Conservation (phyloP, 495 filamentous ascomycete genomes). For the Aspergillus kassunensis region DNA sequence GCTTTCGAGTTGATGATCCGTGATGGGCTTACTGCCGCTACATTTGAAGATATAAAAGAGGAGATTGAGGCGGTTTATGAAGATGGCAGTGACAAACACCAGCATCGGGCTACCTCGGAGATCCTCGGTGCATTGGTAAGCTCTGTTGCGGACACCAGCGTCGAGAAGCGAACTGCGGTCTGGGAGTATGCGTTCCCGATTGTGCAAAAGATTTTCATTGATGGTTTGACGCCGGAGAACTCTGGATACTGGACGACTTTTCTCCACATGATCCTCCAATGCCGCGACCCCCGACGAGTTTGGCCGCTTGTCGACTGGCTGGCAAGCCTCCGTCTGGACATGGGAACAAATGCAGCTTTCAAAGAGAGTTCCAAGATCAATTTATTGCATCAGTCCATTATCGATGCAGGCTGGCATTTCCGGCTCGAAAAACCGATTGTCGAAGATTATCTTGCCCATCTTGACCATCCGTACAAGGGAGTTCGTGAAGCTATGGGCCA, state of each 20-base stretch:
- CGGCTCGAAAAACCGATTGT: slow-evolving; percentile 87
- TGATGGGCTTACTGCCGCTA: slow-evolving; percentile 66
- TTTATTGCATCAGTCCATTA: slow-evolving; percentile 81
- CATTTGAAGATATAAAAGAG: slow-evolving; percentile 83
- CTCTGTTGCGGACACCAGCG: slow-evolving; percentile 65
- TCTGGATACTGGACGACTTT: slow-evolving; percentile 90
- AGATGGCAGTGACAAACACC: slow-evolving; percentile 95
- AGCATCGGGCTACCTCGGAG: slow-evolving; percentile 93
- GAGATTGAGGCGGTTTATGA: slow-evolving; percentile 70
- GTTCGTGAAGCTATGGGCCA: slow-evolving; percentile 93
- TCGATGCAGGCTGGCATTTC: slow-evolving; percentile 94
- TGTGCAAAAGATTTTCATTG: slow-evolving; percentile 76
- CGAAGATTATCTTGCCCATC: slow-evolving; percentile 80
- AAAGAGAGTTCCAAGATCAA: slow-evolving; percentile 98
- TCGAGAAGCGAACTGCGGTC: slow-evolving; percentile 64
- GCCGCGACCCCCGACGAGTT: slow-evolving; percentile 79
- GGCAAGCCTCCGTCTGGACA: slow-evolving; percentile 81
- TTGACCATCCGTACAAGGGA: slow-evolving; percentile 97
- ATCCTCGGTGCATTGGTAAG: slow-evolving; percentile 82
- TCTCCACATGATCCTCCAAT: slow-evolving; percentile 77
- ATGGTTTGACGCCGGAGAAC: slow-evolving; percentile 92
- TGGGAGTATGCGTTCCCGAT: slow-evolving; percentile 92
- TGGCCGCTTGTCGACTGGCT: slow-evolving; percentile 86
- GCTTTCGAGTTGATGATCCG: slow-evolving; percentile 80
- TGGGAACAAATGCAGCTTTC: slow-evolving; percentile 94